phyloP scores from a whole-genome alignment of 148 eudicot species.

The Chenopodium album region DNA sequence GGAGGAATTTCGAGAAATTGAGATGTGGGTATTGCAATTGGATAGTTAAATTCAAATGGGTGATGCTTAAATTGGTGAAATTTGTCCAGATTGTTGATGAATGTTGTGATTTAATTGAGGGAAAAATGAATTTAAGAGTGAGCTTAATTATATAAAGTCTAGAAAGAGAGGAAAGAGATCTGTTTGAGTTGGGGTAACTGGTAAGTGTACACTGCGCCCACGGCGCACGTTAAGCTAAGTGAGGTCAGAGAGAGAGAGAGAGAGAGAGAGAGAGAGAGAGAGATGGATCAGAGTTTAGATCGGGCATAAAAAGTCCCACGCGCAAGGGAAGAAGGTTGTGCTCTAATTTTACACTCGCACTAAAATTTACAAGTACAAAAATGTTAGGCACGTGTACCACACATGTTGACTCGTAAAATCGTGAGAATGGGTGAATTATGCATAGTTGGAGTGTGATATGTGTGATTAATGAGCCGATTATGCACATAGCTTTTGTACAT shows the following conservation, averaged over 20 bases:
- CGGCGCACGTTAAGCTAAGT: constrained; percentile 31
- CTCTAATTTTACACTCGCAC: neutral
- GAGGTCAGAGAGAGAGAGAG: neutral
- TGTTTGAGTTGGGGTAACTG: constrained; percentile 23
- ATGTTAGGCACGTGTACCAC: neutral
- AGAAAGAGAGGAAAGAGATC: constrained; percentile 24
- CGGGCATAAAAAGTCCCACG: constrained; percentile 6
- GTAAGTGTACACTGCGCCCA: constrained; percentile 24
- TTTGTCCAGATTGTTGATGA: constrained; percentile 5
- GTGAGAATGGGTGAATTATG: no score
- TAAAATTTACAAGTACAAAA: no score
- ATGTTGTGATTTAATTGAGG: neutral
- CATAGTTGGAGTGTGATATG: no score
- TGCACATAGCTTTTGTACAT: no score
- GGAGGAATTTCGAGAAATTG: neutral
- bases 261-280: constrained; percentile 1
- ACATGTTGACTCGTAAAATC: neutral
- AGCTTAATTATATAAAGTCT: neutral
- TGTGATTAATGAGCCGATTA: no score
- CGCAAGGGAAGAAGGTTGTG: neutral
- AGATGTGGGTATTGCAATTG: constrained; percentile 29
- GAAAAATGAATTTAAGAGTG: constrained; percentile 17
- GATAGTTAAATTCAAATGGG: constrained; percentile 22
- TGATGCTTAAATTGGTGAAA: constrained; percentile 10
- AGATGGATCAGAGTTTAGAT: constrained; percentile 18